Conservation (phyloP, 2,329 filamentous ascomycete genomes). For the Didymellaceae sp. region DNA sequence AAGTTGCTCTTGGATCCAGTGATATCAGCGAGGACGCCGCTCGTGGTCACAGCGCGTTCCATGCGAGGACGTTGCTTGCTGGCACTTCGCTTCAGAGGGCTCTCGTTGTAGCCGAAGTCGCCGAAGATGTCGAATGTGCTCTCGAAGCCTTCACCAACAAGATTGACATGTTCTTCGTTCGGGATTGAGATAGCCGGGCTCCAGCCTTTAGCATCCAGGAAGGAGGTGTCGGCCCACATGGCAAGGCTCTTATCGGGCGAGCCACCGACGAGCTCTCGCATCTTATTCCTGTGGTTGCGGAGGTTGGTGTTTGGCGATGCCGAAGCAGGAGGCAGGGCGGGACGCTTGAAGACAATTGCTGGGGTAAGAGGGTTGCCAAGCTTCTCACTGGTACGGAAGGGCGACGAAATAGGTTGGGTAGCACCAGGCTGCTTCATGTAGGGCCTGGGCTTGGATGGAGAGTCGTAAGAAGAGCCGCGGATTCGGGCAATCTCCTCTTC, state of each 20-base stretch:
- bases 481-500: slow-evolving; percentile 96
- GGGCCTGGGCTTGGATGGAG: slow-evolving; percentile 75
- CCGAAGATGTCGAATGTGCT: slow-evolving; percentile 69
- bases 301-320: slow-evolving; percentile 93
- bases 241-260: slow-evolving; percentile 70
- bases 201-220: slow-evolving; percentile 54
- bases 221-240: slow-evolving; percentile 61
- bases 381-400: slow-evolving; percentile 47
- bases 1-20: slow-evolving; percentile 61
- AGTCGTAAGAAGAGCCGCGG: slow-evolving; percentile 90
- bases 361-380: slow-evolving; percentile 76
- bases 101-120: slow-evolving; percentile 59
- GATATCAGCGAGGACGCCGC: slow-evolving; percentile 67
- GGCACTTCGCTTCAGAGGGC: slow-evolving; percentile 66
- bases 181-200: slow-evolving; percentile 70
- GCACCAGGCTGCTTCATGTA: slow-evolving; percentile 55
- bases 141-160: slow-evolving; percentile 56
- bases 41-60: slow-evolving; percentile 67
- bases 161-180: slow-evolving; percentile 64
- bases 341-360: slow-evolving; percentile 78
- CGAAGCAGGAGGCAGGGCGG: slow-evolving; percentile 70
- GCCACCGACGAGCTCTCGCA: slow-evolving; percentile 76
- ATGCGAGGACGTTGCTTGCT: slow-evolving; percentile 65
- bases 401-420: slow-evolving; percentile 50
- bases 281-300: slow-evolving; percentile 82